Base-by-base conservation (phyloP, 2,329 filamentous ascomycete species). In the Colletotrichum phormii region DNA sequence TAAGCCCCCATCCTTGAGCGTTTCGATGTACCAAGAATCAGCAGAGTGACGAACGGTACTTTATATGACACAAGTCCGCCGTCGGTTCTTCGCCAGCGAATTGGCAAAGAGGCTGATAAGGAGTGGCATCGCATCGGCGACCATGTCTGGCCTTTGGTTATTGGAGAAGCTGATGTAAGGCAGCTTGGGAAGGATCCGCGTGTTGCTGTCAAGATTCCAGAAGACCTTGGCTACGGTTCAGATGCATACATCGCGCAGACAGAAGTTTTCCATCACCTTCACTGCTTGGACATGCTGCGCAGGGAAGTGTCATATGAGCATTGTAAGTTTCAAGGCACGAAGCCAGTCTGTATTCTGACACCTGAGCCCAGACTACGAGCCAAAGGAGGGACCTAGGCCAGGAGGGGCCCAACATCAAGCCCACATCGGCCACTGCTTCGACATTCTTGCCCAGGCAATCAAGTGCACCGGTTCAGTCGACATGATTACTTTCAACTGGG, bases 241-340 rank as follows among this genome's bases (percentile, higher is more conserved):
- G 78, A 82, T 37, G 79, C 78, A 4, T 82, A 82, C 70, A 78
- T 81, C 62, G 80, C 76, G 3, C 75, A 79, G 57, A 68, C 84
- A 1, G 82, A 85, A 18, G 68, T 81, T 3, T 82, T 82, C 68
- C 82, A 84, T 64, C 79, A 82, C 58, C 76, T 83, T 1, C 82
- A 84, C 68, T 83, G 82, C 74, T 77, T 83, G 62, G 81, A 83
- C 62, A 74, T 80, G 2, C 75, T 84, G 1, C 78, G 81, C 8
- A 37, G 60, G 9, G 59, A 74, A 24, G 24, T 65, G 2, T 70
- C 63, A n/a, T 67, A 67, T 11, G 53, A 54, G 51, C 67, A 74
- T 42, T 74, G 58, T 60, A 31, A 63, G 46, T 42, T 53, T 8
- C 46, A 46, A 46, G 33, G 35, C 18, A n/a, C 18, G 31, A 5